phyloP scores from a whole-genome alignment of 148 eudicot genomes.

The Rhododendron vialii region DNA sequence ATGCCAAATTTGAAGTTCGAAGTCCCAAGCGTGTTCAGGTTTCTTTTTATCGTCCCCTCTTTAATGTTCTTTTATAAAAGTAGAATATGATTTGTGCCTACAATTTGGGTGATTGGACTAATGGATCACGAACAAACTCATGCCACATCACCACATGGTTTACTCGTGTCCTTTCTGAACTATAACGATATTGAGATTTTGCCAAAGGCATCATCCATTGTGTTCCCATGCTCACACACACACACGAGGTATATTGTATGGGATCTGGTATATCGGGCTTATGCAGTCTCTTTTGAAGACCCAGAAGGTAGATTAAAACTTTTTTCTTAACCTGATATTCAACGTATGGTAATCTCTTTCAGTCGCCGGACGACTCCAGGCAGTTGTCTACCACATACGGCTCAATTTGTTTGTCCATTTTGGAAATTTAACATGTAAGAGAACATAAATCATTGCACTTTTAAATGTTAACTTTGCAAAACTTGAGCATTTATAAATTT shows the following conservation, averaged over 20 bases:
- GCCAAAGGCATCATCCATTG: neutral
- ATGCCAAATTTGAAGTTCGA: slow-evolving; percentile 86
- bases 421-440: neutral
- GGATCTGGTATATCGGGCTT: neutral
- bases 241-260: neutral
- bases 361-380: neutral
- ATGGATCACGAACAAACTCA: neutral
- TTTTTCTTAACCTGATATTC: neutral
- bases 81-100: neutral
- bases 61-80: neutral
- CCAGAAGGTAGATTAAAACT: neutral
- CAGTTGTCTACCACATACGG: neutral
- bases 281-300: neutral
- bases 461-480: neutral
- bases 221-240: neutral
- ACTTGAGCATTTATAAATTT: neutral
- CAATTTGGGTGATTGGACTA: neutral
- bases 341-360: neutral
- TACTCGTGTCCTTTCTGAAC: neutral
- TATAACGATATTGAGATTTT: neutral
- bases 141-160: neutral
- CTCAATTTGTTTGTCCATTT: neutral
- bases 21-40: slow-evolving; percentile 98
- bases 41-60: neutral
- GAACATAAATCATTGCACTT: neutral